Evolutionary conservation across 345 rosid genomes (phyloP), one percentile per base, ranked within the genome.

Genomic region (Zanthoxylum bungeanum): DNA sequence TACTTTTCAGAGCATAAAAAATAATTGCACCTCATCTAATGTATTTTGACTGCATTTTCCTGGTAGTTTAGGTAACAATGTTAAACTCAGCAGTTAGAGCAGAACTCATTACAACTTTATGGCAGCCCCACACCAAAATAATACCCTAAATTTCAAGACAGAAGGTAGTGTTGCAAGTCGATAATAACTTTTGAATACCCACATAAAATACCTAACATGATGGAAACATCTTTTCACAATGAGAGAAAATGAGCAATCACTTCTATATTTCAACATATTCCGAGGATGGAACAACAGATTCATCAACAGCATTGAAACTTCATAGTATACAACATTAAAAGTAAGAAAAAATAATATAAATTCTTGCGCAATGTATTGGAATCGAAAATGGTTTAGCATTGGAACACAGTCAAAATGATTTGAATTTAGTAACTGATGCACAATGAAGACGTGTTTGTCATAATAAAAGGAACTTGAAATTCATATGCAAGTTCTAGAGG

Each of bases 401-500:
- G 5, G 5, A 3, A 28, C 36, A 12, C 11, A 9, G 37, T 19
- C n/a, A n/a, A 27, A 24, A 22, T 2, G 11, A 12, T 55, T 42
- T 12, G 39, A n/a, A 30, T 69, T 14, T 34, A 33, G 22, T 22
- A 28, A 49, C 7, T 14, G 31, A 11, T 9, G 34, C 3, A 49
- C 36, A 16, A 71, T 24, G 6, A 25, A 9, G 31, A 17, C 42
- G 36, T 5, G 19, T 17, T 36, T 34, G 30, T 11, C 44, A 46
- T 33, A 30, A 70, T n/a, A 70, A 70, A 70, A 7, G 37, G n/a
- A n/a, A n/a, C n/a, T n/a, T 19, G 31, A 50, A 11, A 36, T 36
- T 49, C 49, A 33, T 22, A 71, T 17, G 14, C 7, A 16, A 21
- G 60, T 31, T 60, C 9, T 14, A 70, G 8, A 4, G 39, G 67